Evolutionary conservation across 1,139 yeast species (phyloP), one percentile per base, ranked within the genome.

Genomic region (Martiniozyma asiatica): DNA sequence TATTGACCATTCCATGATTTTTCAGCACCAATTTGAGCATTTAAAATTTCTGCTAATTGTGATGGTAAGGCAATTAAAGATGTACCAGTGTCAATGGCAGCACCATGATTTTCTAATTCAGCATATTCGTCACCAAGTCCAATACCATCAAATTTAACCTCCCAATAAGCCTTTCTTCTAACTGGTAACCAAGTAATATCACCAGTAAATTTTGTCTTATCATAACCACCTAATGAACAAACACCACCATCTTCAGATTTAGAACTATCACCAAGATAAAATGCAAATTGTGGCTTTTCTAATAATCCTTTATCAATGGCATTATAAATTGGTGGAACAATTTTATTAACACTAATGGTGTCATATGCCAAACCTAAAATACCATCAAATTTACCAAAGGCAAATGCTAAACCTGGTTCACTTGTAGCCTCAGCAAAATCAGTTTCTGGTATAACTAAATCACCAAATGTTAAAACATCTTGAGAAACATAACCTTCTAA

Each of bases 121-220:
- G 97, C 95, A 49, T 69, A 79, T 60, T 89, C 94, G 42, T 78
- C 79, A 47, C 98, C 98, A 40, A 89, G 68, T 23, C 87, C 82
- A 52, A 89, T 65, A 47, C 94, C 87, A 47, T 84, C 84, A 44
- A 89, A 78, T 42, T 79, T 70, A 38, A 89, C 98, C 65, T 89
- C 98, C 98, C 98, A 89, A 70, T 89, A 89, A 22, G 97, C 98
- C 74, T 87, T 82, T 69, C 98, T 82, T 65, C 98, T 84, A 38
- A 89, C 92, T 35, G 98, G 98, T 59, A 89, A 70, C 81, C 93
- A 85, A 32, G 89, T 79, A 47, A 89, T 66, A 45, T 87, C 73
- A 41, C 98, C 98, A 29, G 62, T 59, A 58, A 63, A 84, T 51
- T 73, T 69, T 39, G 73, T 55, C 43, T 73, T 67, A 54, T 87